A percentile compares a stretch with the other conserved stretches of the same genome.
Evolutionary conservation across 495 filamentous ascomycete species (phyloP).

Genomic region (Tuber microsphaerosporum): DNA sequence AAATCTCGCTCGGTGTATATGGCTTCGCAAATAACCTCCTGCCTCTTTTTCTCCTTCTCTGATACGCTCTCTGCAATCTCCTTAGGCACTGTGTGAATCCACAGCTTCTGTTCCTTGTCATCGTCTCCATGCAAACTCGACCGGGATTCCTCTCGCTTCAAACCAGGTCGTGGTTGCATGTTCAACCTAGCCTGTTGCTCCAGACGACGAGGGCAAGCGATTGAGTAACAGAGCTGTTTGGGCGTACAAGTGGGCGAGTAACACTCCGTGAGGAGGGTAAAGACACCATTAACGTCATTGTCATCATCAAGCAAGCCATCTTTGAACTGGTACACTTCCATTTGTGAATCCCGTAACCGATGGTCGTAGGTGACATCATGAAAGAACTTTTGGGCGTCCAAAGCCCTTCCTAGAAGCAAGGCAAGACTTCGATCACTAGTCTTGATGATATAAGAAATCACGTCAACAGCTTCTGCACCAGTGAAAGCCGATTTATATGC

Average conservation of each 20-base stretch:
- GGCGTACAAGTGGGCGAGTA: constrained; percentile 96
- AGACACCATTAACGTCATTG: constrained; percentile 86
- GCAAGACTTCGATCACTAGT: constrained; percentile 94
- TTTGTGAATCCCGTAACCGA: constrained; percentile 77
- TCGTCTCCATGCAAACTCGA: constrained; percentile 78
- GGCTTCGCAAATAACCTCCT: constrained; percentile 95
- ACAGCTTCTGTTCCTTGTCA: constrained; percentile 94
- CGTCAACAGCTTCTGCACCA: constrained; percentile 88
- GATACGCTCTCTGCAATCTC: constrained; percentile 82
- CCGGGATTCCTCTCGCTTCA: constrained; percentile 73
- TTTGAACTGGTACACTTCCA: constrained; percentile 93
- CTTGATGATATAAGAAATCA: constrained; percentile 89
- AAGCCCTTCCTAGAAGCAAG: constrained; percentile 79
- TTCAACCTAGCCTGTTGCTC: constrained; percentile 94
- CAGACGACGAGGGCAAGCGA: constrained; percentile 86
- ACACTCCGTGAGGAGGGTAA: constrained; percentile 91
- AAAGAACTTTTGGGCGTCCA: constrained; percentile 99
- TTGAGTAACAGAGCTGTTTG: constrained; percentile 94
- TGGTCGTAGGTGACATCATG: constrained; percentile 99
- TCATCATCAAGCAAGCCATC: constrained; percentile 85
- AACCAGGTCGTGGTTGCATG: constrained; percentile 77
- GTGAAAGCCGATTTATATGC: constrained; percentile 96
- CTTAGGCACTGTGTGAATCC: constrained; percentile 97
- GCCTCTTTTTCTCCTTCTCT: constrained; percentile 91
- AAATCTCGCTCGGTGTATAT: constrained; percentile 99